Percentiles rank a stretch among this genome's conserved stretches.
Conservation (phyloP, 2,329 filamentous ascomycete genomes). For the Colletotrichum sp. region DNA sequence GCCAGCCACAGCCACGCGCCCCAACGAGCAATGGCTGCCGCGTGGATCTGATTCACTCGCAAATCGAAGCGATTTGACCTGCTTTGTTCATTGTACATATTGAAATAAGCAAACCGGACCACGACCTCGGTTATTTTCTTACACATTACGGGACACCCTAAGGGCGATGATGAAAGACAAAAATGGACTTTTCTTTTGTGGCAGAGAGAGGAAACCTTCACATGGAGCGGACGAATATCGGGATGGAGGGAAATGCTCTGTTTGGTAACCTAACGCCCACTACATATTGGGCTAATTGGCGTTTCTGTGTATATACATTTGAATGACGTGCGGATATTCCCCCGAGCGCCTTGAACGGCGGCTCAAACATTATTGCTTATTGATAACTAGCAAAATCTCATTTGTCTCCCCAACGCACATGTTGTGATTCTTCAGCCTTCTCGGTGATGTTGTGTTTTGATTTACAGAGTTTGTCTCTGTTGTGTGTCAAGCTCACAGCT, state of each 20-base stretch:
- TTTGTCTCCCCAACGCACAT: background rate
- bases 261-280: background rate
- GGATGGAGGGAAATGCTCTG: background rate
- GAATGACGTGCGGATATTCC: slow-evolving; percentile 18
- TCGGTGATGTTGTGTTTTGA: background rate
- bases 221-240: background rate
- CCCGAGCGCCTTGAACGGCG: background rate
- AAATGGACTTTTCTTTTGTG: background rate
- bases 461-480: background rate
- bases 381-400: background rate
- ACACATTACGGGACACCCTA: background rate
- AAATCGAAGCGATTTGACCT: background rate
- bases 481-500: background rate
- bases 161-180: background rate
- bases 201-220: background rate
- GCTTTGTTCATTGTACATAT: slow-evolving; percentile 22
- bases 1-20: slow-evolving; percentile 24
- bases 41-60: slow-evolving; percentile 53
- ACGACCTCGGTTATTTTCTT: background rate
- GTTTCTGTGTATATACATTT: slow-evolving; percentile 22
- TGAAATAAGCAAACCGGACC: slow-evolving; percentile 4
- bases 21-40: slow-evolving; percentile 32
- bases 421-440: background rate
- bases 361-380: background rate
- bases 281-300: background rate